Percentiles rank a stretch among this genome's conserved stretches.
Evolutionary conservation across 345 rosid species (phyloP).

Genomic region (Psidium friedrichsthalianum): DNA sequence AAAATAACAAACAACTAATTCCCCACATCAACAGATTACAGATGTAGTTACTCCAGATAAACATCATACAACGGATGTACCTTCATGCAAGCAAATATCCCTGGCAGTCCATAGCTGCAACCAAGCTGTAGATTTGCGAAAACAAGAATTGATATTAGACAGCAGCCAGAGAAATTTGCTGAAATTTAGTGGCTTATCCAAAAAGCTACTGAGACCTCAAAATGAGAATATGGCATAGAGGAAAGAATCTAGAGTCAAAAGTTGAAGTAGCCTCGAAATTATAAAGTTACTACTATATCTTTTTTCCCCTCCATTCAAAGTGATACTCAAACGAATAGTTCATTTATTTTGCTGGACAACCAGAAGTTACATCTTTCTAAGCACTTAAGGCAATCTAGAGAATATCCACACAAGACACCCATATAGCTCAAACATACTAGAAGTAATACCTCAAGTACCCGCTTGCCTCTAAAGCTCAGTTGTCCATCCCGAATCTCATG

Average conservation of each 20-base stretch:
- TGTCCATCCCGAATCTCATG: conserved; percentile 97
- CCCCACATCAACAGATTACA: not conserved
- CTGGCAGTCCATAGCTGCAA: conserved; percentile 83
- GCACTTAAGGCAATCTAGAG: not conserved
- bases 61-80: conserved; percentile 16
- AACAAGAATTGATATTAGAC: not conserved
- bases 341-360: not conserved
- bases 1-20: not conserved
- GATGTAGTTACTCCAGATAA: not conserved
- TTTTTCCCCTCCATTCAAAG: not conserved
- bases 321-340: not conserved
- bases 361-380: not conserved
- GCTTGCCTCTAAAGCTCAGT: conserved; percentile 92
- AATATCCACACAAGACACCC: not conserved
- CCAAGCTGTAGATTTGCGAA: conserved; percentile 55
- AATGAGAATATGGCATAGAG: not conserved
- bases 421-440: not conserved
- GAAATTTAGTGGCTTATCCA: not conserved
- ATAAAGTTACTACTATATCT: not conserved
- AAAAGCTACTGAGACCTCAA: not conserved
- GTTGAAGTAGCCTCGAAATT: not conserved
- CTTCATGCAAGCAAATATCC: conserved; percentile 92
- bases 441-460: conserved; percentile 79
- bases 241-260: not conserved
- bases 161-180: not conserved